Conservation (phyloP, 2,329 filamentous ascomycete species). For the Didymella glomerata region DNA sequence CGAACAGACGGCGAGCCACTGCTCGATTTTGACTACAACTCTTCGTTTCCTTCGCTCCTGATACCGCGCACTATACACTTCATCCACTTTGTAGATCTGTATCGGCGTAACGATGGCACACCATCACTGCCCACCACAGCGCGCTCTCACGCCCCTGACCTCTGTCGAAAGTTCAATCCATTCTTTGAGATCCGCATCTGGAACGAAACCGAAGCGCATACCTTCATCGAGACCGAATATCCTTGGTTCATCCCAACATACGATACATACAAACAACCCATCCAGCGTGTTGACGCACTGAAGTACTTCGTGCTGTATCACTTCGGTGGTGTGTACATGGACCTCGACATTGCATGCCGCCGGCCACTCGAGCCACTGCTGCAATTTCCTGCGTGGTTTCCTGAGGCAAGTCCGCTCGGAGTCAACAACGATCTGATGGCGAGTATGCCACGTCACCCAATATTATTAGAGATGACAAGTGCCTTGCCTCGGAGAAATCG, state of each 20-base stretch:
- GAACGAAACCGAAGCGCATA: constrained; percentile 28
- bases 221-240: constrained; percentile 28
- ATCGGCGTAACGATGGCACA: constrained; percentile 19
- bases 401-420: constrained; percentile 30
- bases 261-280: constrained; percentile 34
- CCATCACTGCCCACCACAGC: constrained; percentile 11
- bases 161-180: constrained; percentile 30
- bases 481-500: constrained; percentile 21
- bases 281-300: constrained; percentile 38
- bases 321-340: constrained; percentile 40
- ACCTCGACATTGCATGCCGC: constrained; percentile 36
- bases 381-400: constrained; percentile 32
- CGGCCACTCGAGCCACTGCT: constrained; percentile 30
- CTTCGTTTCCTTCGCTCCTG: constrained; percentile 11
- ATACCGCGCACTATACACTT: constrained; percentile 29
- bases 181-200: constrained; percentile 31
- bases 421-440: constrained; percentile 40
- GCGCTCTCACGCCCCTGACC: constrained; percentile 26
- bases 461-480: constrained; percentile 32
- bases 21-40: constrained; percentile 22
- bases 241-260: constrained; percentile 35
- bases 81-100: constrained; percentile 30
- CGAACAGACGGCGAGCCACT: constrained; percentile 13
- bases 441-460: constrained; percentile 29
- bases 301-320: constrained; percentile 39